Conservation (phyloP, 768 basidiomycete genomes). For the Trametes cinnabarina region DNA sequence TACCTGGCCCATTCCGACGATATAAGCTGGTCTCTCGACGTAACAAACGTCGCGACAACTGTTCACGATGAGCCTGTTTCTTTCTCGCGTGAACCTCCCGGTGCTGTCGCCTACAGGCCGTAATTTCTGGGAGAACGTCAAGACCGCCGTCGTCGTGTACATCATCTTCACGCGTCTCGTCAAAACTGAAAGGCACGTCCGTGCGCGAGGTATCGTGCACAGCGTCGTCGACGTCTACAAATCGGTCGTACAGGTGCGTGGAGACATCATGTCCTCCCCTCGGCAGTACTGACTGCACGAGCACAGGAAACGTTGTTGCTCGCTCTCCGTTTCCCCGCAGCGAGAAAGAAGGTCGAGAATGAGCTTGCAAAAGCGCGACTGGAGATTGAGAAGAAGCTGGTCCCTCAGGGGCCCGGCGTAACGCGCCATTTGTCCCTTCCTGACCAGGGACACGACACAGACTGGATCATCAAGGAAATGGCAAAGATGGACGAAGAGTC, state of each 20-base stretch:
- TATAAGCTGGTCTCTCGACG: too few species aligned
- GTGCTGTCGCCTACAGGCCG: slow-evolving; percentile 10
- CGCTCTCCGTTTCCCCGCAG: slow-evolving; percentile 58
- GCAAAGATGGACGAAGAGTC: slow-evolving; percentile 69
- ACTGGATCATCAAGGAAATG: slow-evolving; percentile 81
- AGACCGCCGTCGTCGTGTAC: slow-evolving; percentile 59
- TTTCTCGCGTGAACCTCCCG: neutral
- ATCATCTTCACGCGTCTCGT: slow-evolving; percentile 49
- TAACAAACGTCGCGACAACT: too few species aligned
- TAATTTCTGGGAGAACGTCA: slow-evolving; percentile 42
- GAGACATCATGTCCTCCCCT: neutral
- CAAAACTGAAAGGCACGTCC: slow-evolving; percentile 58
- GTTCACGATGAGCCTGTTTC: slow-evolving; percentile 4
- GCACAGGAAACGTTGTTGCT: slow-evolving; percentile 54
- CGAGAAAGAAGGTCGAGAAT: slow-evolving; percentile 54
- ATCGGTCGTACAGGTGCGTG: slow-evolving; percentile 52
- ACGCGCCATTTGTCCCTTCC: slow-evolving; percentile 68
- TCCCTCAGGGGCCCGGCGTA: slow-evolving; percentile 62
- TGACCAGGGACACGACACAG: slow-evolving; percentile 55
- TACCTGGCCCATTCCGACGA: too few species aligned
- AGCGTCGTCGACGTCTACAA: slow-evolving; percentile 52
- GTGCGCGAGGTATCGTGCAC: slow-evolving; percentile 55
- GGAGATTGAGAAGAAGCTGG: slow-evolving; percentile 64
- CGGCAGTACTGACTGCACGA: neutral
- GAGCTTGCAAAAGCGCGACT: slow-evolving; percentile 65